A percentile compares a stretch with the other conserved stretches of the same genome.
These are phyloP conservation scores for Setaria viridis DNA, from an alignment of 202 grass and related monocot genomes.

Conservation along the genomic window DNA sequence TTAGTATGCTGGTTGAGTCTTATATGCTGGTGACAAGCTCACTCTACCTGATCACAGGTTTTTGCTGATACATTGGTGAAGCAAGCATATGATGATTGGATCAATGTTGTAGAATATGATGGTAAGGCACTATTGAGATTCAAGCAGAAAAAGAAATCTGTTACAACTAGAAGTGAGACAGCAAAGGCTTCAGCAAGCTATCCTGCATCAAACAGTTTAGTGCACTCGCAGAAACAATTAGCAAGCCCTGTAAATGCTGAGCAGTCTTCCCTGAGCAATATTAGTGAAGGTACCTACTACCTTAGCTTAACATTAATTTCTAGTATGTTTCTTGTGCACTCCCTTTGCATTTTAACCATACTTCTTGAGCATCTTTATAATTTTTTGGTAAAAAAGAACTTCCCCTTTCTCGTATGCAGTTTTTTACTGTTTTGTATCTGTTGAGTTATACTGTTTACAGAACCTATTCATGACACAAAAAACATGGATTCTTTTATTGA, in stretches of 20 bases:
- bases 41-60: constrained; percentile 50
- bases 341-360: background rate
- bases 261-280: constrained; percentile 39
- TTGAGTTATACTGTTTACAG: background rate
- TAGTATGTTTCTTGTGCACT: constrained; percentile 30
- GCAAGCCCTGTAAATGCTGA: constrained; percentile 45
- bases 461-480: background rate
- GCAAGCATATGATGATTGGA: constrained; percentile 90
- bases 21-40: background rate
- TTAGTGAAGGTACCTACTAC: constrained; percentile 45
- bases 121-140: constrained; percentile 68
- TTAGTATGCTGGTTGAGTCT: background rate
- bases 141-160: constrained; percentile 78
- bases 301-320: background rate
- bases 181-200: constrained; percentile 48
- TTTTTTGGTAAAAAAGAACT: background rate
- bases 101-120: constrained; percentile 86
- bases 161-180: constrained; percentile 60
- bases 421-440: background rate
- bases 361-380: constrained; percentile 16
- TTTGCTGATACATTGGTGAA: constrained; percentile 78
- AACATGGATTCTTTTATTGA: constrained; percentile 2
- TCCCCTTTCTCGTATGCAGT: background rate
- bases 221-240: constrained; percentile 40
- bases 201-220: constrained; percentile 45